Evolutionary conservation across 352 stramenopile species (phyloP), one percentile per base, ranked within the genome.

Genomic region (Pythium monospermum): DNA sequence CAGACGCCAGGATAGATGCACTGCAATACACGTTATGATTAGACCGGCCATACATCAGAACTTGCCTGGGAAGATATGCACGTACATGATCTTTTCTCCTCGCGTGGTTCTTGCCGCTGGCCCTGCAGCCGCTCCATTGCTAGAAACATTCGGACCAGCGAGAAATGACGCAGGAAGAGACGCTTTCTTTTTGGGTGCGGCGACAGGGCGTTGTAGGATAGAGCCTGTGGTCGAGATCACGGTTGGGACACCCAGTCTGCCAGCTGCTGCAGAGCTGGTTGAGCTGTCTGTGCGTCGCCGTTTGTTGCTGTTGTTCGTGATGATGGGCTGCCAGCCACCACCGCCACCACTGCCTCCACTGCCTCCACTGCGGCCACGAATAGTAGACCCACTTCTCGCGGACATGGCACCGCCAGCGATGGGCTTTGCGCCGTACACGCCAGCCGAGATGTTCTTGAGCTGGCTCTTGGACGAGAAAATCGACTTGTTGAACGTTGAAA

Each of bases 381-480:
- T 28, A 30, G 50, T 19, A 2, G 49, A n/a, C n/a, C n/a, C n/a
- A n/a, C n/a, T n/a, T n/a, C n/a, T 35, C 6, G 47, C 35, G 2
- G 50, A 38, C 21, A 61, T 6, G 3, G 30, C 61, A 42, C 49
- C 28, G 13, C 52, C 22, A 53, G 57, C n/a, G 1, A 48, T 41
- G 32, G 54, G 60, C 42, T 53, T 23, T 65, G 76, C 25, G 62
- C 75, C 54, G 56, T 91, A 93, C n/a, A 87, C 76, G 11, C 83
- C 83, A 1, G 77, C 70, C 16, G 83, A 93, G 23, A 93, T 64
- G 47, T 90, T 93, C 40, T 89, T 90, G 1, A 77, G 64, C 31
- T 81, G 69, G 7, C 61, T 67, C 32, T 73, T 60, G 2, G 53
- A 61, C 22, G 67, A 61, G 48, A 91, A 90, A 6, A 91, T 45